A percentile compares a stretch with the other conserved stretches of the same genome.
Evolutionary conservation across 495 filamentous ascomycete genomes (phyloP).

Genomic region (Hypoxylon fuscum): DNA sequence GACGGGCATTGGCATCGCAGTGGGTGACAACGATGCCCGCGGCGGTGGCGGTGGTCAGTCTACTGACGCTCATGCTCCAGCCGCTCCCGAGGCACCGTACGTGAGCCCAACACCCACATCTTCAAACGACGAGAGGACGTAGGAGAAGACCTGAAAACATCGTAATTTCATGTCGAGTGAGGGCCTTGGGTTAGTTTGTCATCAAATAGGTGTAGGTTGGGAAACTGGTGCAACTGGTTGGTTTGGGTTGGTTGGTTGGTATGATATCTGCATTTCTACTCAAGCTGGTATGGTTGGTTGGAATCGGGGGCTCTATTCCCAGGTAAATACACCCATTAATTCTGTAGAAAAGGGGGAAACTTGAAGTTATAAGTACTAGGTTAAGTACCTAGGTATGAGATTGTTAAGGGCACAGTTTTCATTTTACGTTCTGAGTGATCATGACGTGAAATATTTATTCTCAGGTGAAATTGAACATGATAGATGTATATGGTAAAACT

Average conservation of each 20-base stretch:
- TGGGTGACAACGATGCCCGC: background rate
- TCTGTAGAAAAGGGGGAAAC: background rate
- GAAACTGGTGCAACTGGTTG: no score
- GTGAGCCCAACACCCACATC: conserved; percentile 27
- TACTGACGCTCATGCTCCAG: background rate
- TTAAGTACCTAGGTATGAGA: conserved; percentile 7
- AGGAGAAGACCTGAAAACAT: background rate
- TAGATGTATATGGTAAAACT: conserved; percentile 4
- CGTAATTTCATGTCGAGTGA: background rate
- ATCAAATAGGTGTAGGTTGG: background rate
- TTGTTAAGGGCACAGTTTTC: background rate
- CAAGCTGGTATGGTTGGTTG: background rate
- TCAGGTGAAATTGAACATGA: no score
- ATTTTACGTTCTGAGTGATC: background rate
- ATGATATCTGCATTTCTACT: background rate
- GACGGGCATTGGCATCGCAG: conserved; percentile 1
- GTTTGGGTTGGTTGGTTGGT: background rate
- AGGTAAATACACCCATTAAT: background rate
- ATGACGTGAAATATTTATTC: background rate
- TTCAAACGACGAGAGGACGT: conserved; percentile 11
- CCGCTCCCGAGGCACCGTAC: conserved; percentile 2
- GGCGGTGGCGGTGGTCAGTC: background rate
- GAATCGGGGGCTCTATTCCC: conserved; percentile 6
- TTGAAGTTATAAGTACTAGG: background rate
- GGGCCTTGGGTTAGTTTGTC: background rate